Conservation (phyloP, 2,329 filamentous ascomycete genomes). For the Didymellaceae sp. region DNA sequence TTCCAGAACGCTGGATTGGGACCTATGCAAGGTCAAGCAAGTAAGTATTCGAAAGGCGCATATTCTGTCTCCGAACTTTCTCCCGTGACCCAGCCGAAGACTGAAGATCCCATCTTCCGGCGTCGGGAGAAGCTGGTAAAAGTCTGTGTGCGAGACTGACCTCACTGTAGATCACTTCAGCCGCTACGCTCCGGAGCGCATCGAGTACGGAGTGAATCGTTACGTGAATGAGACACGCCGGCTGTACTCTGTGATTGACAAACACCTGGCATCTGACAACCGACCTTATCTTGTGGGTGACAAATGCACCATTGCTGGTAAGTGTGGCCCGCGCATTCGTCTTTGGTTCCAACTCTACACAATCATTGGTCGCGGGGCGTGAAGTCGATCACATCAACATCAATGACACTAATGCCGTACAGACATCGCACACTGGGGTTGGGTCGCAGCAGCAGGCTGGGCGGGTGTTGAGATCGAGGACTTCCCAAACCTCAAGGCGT, state of each 20-base stretch:
- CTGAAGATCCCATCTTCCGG: no score
- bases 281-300: constrained; percentile 66
- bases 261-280: constrained; percentile 64
- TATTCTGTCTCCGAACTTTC: no score
- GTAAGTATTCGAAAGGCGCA: constrained; percentile 33
- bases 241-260: constrained; percentile 78
- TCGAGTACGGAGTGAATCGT: constrained; percentile 80
- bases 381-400: background rate
- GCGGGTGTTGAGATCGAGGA: constrained; percentile 72
- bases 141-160: no score
- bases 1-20: constrained; percentile 79
- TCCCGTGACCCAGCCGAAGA: no score
- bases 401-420: background rate
- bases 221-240: constrained; percentile 86
- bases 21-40: constrained; percentile 80
- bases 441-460: constrained; percentile 69
- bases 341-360: no score
- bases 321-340: no score
- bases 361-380: background rate
- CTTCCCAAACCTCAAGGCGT: constrained; percentile 77
- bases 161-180: constrained; percentile 71
- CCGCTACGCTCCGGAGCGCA: constrained; percentile 81
- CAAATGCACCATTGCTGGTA: constrained; percentile 62
- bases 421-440: constrained; percentile 82
- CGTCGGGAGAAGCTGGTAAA: no score